Evolutionary conservation across 108 stramenopile species (phyloP), one percentile per base, ranked within the genome.

Genomic region (Stephanodiscus triporus): DNA sequence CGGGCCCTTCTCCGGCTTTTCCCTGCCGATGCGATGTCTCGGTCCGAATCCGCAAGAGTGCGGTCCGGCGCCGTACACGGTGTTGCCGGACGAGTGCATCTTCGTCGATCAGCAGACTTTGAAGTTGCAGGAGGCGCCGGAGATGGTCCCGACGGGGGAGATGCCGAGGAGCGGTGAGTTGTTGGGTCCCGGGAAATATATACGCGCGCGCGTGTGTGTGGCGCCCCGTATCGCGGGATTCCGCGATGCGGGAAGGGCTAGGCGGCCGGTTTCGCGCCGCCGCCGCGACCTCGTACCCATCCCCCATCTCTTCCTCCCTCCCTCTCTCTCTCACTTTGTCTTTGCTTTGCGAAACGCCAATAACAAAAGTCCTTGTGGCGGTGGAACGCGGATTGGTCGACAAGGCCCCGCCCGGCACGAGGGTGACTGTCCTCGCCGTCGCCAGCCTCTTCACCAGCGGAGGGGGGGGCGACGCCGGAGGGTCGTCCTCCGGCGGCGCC

Each of bases 21-120:
- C 71, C 6, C 26, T 78, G 9, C 78, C 78, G 14, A 66, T 65
- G 24, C 63, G 78, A 9, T 86, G 85, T 42, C 66, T 78, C 19
- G 78, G 78, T 38, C 66, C 83, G 22, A 67, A 90, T 45, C 84
- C 89, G 22, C 72, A 87, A 49, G 85, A 87, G 49, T 96, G 96
- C 75, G 95, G 95, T n/a, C 84, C 83, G 38, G 70, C 67, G 47
- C 96, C 98, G 9, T 99, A 92, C 72, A 76, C 87, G 17, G 87
- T 99, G 8, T 63, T 97, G 9, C 95, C 98, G 0, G 99, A 99
- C 73, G 88, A 96, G 27, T 89, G 88, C 27, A 65, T 83, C 22
- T 98, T 98, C 68, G 88, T 96, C 4, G 99, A 99, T 81, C 94
- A 92, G 59, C 99, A 99, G 85, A 95, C 96, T 14, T 75, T 98